Percentiles rank a stretch among this genome's conserved stretches.
These are phyloP conservation scores for Botryotinia convoluta DNA, from an alignment of 2,329 filamentous ascomycete species.

Conservation along the genomic window DNA sequence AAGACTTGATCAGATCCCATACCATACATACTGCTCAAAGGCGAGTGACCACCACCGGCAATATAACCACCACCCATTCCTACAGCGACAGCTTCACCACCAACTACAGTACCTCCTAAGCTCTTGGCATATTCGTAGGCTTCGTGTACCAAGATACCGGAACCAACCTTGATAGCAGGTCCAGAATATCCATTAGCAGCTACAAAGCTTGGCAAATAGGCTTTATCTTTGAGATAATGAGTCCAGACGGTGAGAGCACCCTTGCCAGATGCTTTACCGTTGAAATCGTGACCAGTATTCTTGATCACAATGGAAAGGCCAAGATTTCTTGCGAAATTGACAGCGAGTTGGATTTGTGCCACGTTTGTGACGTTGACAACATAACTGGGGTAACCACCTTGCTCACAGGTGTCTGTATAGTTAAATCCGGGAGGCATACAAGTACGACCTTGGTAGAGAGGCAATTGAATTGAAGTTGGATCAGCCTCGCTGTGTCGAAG, in stretches of 20 bases:
- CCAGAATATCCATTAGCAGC: constrained; percentile 37
- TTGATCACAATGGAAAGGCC: constrained; percentile 40
- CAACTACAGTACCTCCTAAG: constrained; percentile 47
- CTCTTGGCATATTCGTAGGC: constrained; percentile 44
- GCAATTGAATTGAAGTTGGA: constrained; percentile 47
- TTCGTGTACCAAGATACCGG: constrained; percentile 45
- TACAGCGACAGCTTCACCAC: constrained; percentile 46
- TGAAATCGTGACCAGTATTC: constrained; percentile 49
- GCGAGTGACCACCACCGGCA: constrained; percentile 59
- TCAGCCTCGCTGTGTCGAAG: constrained; percentile 41
- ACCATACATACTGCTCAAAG: constrained; percentile 52
- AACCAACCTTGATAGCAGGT: constrained; percentile 41
- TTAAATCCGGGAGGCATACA: constrained; percentile 37
- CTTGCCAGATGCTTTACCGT: constrained; percentile 46
- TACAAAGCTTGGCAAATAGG: constrained; percentile 38
- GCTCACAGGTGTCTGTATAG: constrained; percentile 19
- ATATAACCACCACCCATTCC: constrained; percentile 48
- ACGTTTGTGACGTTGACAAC: constrained; percentile 31
- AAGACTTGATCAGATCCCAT: constrained; percentile 55
- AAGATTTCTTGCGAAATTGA: constrained; percentile 39
- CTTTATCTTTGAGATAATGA: constrained; percentile 45
- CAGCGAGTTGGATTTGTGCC: constrained; percentile 27
- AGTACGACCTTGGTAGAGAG: constrained; percentile 43
- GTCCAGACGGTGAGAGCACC: constrained; percentile 51
- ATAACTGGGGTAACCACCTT: constrained; percentile 28